Evolutionary conservation across 2,329 filamentous ascomycete genomes (phyloP).

Genomic region (Neonectria sp.): DNA sequence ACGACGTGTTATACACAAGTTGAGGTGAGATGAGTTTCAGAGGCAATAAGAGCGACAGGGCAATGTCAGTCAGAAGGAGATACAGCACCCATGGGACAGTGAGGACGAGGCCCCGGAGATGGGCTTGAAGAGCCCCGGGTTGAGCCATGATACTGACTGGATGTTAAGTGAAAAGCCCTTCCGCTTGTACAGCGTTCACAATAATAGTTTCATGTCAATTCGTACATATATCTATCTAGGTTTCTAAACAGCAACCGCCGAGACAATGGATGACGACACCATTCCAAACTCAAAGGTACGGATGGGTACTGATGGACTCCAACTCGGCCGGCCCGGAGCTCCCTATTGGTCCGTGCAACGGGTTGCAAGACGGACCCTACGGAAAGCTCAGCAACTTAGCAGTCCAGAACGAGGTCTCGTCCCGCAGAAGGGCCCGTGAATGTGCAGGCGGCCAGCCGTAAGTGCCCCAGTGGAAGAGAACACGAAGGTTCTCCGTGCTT

Average conservation of each 20-base stretch:
- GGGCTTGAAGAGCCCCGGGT: constrained; percentile 47
- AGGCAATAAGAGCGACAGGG: constrained; percentile 65
- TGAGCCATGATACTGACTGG: constrained; percentile 29
- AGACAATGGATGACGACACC: constrained; percentile 31
- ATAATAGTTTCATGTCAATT: not conserved
- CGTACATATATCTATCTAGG: not conserved
- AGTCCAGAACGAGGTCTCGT: not conserved
- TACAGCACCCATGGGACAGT: constrained; percentile 67
- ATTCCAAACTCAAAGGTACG: constrained; percentile 21
- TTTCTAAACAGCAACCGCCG: constrained; percentile 19
- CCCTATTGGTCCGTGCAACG: not conserved
- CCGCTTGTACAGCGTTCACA: not conserved
- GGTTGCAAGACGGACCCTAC: not conserved
- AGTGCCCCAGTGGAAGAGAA: not conserved
- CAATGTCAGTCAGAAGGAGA: constrained; percentile 66
- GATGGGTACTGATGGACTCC: not conserved
- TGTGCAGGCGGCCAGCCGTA: too few species aligned
- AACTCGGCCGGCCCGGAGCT: not conserved
- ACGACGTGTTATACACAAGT: constrained; percentile 68
- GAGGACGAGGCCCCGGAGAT: constrained; percentile 61
- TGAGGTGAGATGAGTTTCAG: constrained; percentile 64
- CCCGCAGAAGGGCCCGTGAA: not conserved
- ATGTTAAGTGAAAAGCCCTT: not conserved
- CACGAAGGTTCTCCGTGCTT: not conserved
- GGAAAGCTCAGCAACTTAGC: not conserved